A percentile compares a stretch with the other conserved stretches of the same genome.
phyloP scores from a whole-genome alignment of 768 basidiomycete genomes.

The Agrocybe praecox region DNA sequence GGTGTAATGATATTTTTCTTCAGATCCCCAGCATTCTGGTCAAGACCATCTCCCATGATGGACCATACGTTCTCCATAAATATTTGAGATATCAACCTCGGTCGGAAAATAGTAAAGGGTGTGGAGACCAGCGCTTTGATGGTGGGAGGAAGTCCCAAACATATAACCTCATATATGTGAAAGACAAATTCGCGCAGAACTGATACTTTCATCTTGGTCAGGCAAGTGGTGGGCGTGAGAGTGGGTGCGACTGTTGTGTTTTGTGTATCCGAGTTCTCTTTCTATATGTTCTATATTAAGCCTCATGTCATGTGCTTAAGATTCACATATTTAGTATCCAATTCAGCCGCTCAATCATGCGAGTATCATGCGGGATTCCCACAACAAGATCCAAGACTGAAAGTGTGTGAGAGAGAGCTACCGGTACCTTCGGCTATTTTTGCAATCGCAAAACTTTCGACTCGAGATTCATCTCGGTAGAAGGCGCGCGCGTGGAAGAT shows the following conservation, averaged over 20 bases:
- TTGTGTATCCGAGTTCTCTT: no score
- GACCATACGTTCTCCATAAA: conserved; percentile 66
- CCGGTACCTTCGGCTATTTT: no score
- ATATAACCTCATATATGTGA: not conserved
- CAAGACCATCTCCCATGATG: conserved; percentile 45
- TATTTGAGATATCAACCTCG: conserved; percentile 44
- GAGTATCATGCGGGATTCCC: no score
- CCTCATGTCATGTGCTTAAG: no score
- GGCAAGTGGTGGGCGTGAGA: not conserved
- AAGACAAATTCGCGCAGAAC: not conserved
- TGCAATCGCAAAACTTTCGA: no score
- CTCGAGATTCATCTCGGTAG: no score
- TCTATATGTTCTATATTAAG: no score
- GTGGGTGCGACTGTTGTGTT: not conserved
- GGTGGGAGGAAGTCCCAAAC: conserved; percentile 43
- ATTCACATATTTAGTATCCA: no score
- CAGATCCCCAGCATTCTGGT: conserved; percentile 37
- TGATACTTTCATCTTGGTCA: not conserved
- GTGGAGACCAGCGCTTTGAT: conserved; percentile 34
- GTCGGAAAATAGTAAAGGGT: conserved; percentile 49
- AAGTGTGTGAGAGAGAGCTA: no score
- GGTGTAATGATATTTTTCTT: conserved; percentile 53
- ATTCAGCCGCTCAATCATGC: no score
- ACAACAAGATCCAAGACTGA: no score
- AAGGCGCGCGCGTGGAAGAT: no score